Evolutionary conservation across 306 rosid genomes (phyloP).

Genomic region (Acacia crassicarpa): DNA sequence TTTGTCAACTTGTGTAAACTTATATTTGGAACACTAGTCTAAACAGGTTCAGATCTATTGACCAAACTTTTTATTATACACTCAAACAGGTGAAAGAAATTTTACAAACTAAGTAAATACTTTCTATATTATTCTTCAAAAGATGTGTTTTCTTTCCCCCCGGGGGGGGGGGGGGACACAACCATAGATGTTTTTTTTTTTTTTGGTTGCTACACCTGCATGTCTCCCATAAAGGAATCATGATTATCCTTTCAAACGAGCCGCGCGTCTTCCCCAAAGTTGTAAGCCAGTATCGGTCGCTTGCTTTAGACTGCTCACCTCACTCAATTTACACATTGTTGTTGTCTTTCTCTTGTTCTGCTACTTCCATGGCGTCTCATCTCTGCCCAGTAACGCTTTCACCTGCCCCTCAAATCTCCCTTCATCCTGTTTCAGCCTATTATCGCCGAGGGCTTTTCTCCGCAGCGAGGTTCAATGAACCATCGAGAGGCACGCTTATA

Average conservation of each 20-base stretch:
- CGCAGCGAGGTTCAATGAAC: background rate
- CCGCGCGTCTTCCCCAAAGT: background rate
- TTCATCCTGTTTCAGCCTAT: conserved; percentile 21
- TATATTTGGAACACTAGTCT: no score
- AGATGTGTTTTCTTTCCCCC: no score
- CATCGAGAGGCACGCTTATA: conserved; percentile 17
- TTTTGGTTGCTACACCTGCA: no score
- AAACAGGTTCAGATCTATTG: no score
- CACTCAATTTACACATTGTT: conserved; percentile 18
- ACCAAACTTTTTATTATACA: no score
- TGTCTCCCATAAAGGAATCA: no score
- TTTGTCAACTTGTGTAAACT: no score
- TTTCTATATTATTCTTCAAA: no score
- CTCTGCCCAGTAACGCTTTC: conserved; percentile 8
- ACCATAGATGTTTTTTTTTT: no score
- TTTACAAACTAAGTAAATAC: no score
- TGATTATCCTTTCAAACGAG: background rate
- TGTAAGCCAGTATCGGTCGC: background rate
- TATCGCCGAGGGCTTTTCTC: conserved; percentile 12
- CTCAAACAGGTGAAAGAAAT: no score
- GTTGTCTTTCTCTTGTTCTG: conserved; percentile 17
- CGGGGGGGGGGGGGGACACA: no score
- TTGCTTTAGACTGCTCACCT: background rate
- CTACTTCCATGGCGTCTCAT: conserved; percentile 26
- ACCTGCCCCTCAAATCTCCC: conserved; percentile 5